Evolutionary conservation across 495 filamentous ascomycete species (phyloP).

Genomic region (Astrothelium subdiscretum): DNA sequence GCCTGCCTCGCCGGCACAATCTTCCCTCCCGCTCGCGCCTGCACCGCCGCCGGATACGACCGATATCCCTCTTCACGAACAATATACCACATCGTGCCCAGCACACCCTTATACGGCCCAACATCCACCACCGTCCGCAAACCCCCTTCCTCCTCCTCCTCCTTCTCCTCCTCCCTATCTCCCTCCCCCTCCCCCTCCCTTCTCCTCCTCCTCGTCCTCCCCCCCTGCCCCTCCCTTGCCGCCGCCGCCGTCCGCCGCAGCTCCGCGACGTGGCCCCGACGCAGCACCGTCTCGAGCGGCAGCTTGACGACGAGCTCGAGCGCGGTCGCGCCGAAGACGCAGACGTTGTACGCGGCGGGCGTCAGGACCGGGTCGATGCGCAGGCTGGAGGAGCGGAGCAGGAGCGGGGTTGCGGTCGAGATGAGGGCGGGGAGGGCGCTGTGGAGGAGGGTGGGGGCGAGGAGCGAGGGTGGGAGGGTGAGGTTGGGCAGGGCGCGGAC

Average conservation of each 20-base stretch:
- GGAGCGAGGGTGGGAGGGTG: slow-evolving; percentile 54
- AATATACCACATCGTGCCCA: slow-evolving; percentile 82
- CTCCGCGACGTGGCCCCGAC: slow-evolving; percentile 71
- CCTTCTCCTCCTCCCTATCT: not conserved
- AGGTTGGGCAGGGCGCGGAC: slow-evolving; percentile 68
- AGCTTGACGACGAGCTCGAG: slow-evolving; percentile 75
- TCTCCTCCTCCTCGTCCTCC: slow-evolving; percentile 51
- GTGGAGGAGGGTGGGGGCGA: slow-evolving; percentile 77
- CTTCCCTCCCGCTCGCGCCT: slow-evolving; percentile 8
- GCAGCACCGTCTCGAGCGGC: slow-evolving; percentile 82
- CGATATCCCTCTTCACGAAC: slow-evolving; percentile 67
- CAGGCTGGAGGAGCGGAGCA: slow-evolving; percentile 47
- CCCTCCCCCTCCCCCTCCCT: not conserved
- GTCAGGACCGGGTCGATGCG: slow-evolving; percentile 70
- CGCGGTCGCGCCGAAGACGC: slow-evolving; percentile 61
- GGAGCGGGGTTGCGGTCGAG: slow-evolving; percentile 64
- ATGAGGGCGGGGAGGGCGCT: slow-evolving; percentile 71
- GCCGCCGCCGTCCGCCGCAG: slow-evolving; percentile 8
- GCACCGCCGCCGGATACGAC: slow-evolving; percentile 4
- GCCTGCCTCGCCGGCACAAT: slow-evolving; percentile 35
- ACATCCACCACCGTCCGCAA: slow-evolving; percentile 63
- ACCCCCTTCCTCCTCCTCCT: slow-evolving; percentile 19
- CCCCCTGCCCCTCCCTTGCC: slow-evolving; percentile 52
- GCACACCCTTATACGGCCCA: slow-evolving; percentile 65
- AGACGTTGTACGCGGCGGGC: slow-evolving; percentile 64